Evolutionary conservation across 768 basidiomycete species (phyloP).

Genomic region (Candolleomyces aberdarensis): DNA sequence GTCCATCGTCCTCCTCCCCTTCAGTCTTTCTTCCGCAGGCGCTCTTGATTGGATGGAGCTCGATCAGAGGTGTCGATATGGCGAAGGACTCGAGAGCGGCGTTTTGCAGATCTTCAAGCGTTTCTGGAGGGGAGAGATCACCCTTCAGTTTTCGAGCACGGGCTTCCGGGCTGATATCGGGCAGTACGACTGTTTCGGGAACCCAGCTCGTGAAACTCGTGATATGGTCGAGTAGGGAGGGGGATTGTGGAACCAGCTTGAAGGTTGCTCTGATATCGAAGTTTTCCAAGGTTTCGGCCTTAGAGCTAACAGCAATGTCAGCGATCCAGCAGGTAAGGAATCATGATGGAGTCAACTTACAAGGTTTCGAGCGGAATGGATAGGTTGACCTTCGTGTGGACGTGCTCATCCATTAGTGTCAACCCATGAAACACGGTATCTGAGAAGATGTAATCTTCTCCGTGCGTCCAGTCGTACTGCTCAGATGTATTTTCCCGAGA

Average conservation of each 20-base stretch:
- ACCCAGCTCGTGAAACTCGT: slow-evolving; percentile 29
- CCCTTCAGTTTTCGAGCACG: too few relatives aligned
- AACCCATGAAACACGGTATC: slow-evolving; percentile 27
- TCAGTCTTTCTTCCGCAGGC: slow-evolving; percentile 12
- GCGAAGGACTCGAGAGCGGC: slow-evolving; percentile 32
- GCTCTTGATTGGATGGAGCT: slow-evolving; percentile 28
- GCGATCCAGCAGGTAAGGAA: background rate
- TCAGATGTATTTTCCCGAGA: too few relatives aligned
- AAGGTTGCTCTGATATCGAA: slow-evolving; percentile 36
- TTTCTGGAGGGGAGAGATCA: background rate
- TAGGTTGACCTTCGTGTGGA: slow-evolving; percentile 21
- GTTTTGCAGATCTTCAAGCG: slow-evolving; percentile 16
- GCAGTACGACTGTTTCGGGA: slow-evolving; percentile 14
- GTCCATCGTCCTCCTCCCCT: slow-evolving; percentile 14
- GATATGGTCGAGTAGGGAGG: slow-evolving; percentile 25
- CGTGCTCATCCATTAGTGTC: slow-evolving; percentile 21
- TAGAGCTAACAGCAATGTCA: slow-evolving; percentile 12
- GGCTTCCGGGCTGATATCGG: slow-evolving; percentile 4
- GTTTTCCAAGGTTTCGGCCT: slow-evolving; percentile 19
- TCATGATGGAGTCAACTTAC: slow-evolving; percentile 16
- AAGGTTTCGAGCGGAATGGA: slow-evolving; percentile 29
- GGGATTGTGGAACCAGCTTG: slow-evolving; percentile 28
- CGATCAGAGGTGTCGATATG: slow-evolving; percentile 29
- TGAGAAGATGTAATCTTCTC: slow-evolving; percentile 20
- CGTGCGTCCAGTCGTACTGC: background rate